These are phyloP conservation scores for Ophiostoma triangulosporum DNA, from an alignment of 2,329 filamentous ascomycete genomes.

Conservation along the genomic window DNA sequence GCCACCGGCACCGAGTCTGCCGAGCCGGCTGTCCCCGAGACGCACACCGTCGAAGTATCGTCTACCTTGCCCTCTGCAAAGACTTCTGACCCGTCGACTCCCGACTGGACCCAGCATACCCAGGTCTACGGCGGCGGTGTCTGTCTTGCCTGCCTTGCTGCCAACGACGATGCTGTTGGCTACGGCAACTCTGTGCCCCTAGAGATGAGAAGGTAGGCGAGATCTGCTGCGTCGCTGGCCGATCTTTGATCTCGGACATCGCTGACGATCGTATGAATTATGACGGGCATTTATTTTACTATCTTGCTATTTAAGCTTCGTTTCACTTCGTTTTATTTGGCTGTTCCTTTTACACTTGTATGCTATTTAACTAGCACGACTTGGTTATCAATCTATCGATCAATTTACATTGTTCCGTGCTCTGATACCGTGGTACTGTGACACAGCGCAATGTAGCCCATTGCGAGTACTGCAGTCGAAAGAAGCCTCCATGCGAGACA, in stretches of 20 bases:
- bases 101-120: conserved; percentile 42
- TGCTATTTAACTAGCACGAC: background rate
- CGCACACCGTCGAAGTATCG: too few species aligned
- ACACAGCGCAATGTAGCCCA: too few species aligned
- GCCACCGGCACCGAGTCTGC: background rate
- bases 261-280: background rate
- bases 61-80: too few species aligned
- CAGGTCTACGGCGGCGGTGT: conserved; percentile 45
- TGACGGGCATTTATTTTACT: background rate
- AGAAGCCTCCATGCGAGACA: too few species aligned
- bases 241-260: background rate
- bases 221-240: too few species aligned
- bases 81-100: conserved; percentile 23
- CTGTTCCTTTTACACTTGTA: background rate
- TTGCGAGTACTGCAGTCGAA: too few species aligned
- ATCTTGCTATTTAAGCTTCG: too few species aligned
- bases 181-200: conserved; percentile 41
- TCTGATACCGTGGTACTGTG: too few species aligned
- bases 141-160: conserved; percentile 40
- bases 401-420: too few species aligned
- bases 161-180: conserved; percentile 35
- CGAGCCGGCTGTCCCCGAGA: background rate
- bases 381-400: background rate
- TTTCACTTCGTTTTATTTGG: too few species aligned
- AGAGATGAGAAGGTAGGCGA: conserved; percentile 30